These are phyloP conservation scores for Podila horticola DNA, from an alignment of 192 early-diverging fungal genomes.

Conservation along the genomic window DNA sequence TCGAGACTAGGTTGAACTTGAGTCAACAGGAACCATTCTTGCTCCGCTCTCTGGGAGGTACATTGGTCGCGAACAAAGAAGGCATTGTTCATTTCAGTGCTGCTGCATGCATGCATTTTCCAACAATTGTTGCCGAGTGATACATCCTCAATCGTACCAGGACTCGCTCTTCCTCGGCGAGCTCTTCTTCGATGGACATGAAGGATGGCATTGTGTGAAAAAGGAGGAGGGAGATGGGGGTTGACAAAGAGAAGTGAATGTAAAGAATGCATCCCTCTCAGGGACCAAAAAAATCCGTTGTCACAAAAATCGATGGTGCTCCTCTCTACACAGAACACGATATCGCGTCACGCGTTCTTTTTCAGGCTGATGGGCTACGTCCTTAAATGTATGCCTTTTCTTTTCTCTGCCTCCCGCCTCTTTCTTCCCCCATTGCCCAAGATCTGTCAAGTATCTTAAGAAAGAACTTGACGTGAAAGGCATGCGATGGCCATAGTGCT, in stretches of 20 bases:
- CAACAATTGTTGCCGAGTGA: background rate
- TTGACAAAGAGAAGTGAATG: background rate
- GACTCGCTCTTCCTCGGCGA: constrained; percentile 36
- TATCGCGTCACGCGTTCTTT: background rate
- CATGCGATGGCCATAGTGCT: too few species aligned
- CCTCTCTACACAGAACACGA: background rate
- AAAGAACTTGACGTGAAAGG: too few species aligned
- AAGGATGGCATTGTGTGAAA: constrained; percentile 12
- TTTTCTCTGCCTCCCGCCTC: too few species aligned
- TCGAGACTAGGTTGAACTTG: constrained; percentile 35
- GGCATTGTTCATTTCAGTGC: background rate
- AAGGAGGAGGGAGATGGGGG: background rate
- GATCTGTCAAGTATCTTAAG: too few species aligned
- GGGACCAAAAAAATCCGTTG: background rate
- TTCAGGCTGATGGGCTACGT: background rate
- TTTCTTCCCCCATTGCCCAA: too few species aligned
- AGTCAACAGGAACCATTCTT: constrained; percentile 45
- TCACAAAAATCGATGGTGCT: background rate
- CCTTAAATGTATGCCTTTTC: too few species aligned
- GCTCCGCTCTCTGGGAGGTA: constrained; percentile 22
- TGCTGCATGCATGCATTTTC: background rate
- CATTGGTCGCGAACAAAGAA: background rate
- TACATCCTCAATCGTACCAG: constrained; percentile 8
- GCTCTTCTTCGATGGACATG: constrained; percentile 25
- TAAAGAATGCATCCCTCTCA: background rate